phyloP scores from a whole-genome alignment of 768 basidiomycete genomes.

The Leccinum variicolor region DNA sequence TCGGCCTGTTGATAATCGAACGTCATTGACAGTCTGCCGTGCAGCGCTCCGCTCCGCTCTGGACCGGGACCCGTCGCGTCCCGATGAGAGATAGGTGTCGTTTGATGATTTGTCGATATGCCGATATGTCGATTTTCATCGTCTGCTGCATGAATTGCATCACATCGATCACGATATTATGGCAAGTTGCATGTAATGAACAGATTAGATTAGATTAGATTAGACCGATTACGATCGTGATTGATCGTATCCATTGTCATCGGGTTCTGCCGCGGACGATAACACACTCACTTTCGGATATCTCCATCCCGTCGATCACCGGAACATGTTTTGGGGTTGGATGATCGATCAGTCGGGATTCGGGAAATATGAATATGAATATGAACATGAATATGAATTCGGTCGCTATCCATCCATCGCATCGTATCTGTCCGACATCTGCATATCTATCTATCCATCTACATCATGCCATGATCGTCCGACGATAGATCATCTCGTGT shows the following conservation, averaged over 20 bases:
- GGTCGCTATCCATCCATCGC: not conserved
- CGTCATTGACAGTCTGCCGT: not conserved
- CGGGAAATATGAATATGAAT: not conserved
- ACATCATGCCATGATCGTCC: not conserved
- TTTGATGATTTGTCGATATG: not conserved
- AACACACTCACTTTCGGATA: not conserved
- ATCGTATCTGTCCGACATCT: not conserved
- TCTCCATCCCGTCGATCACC: not conserved
- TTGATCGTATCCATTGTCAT: not conserved
- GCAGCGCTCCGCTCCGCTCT: too few species aligned
- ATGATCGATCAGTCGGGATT: not conserved
- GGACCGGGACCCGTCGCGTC: too few species aligned
- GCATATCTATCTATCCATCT: not conserved
- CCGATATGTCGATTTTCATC: not conserved
- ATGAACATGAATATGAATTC: not conserved
- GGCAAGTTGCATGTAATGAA: not conserved
- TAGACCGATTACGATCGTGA: not conserved
- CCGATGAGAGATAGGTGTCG: not conserved
- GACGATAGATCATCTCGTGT: not conserved
- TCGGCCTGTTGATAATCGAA: not conserved
- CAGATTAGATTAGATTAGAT: not conserved
- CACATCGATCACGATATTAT: not conserved
- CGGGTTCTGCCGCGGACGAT: not conserved
- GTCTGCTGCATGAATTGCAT: too few species aligned
- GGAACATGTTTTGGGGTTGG: not conserved